Evolutionary conservation across 2,329 filamentous ascomycete genomes (phyloP), one percentile per base, ranked within the genome.

Genomic region (Trichoderma cornu-damae): DNA sequence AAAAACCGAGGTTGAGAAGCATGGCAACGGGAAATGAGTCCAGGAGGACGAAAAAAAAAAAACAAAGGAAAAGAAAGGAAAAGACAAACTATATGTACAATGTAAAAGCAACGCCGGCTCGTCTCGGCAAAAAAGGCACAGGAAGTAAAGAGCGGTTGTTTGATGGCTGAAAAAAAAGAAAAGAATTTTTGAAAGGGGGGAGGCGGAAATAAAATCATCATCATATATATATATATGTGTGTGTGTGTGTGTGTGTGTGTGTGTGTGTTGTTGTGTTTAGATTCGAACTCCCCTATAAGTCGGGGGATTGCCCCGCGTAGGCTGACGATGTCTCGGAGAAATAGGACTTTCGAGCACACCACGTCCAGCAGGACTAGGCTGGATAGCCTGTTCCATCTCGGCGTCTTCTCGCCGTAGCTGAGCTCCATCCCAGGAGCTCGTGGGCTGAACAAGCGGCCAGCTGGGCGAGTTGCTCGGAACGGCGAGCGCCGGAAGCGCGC

Each of bases 301-400:
- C 4, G 80, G 80, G 3, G 80, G 81, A 64, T 83, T 82, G 67
- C 79, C 83, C 68, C 83, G 81, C 7, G 83, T 69, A 9, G 83
- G 72, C 1, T 80, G 77, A 7, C n/a, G 12, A 20, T 53, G 22
- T 14, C 60, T 65, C 46, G 66, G 58, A 16, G 67, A 66, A 34
- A 69, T 71, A 38, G 68, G 63, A 60, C 74, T 54, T 53, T 77
- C 75, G n/a, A 64, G 62, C n/a, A 61, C 59, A 3, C 71, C 72
- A 38, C 71, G 67, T 1, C 67, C 65, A 11, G 71, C 65, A 1
- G 70, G 68, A 34, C 70, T 70, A n/a, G 68, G 65, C 5, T 64
- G 66, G 22, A 64, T 40, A 2, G 26, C 4, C 9, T 56, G 30
- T 8, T 20, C 52, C n/a, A 12, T 20, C 14, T 35, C 32, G 3